Conservation (phyloP, 2,329 filamentous ascomycete species). For the Xylaria sp. region DNA sequence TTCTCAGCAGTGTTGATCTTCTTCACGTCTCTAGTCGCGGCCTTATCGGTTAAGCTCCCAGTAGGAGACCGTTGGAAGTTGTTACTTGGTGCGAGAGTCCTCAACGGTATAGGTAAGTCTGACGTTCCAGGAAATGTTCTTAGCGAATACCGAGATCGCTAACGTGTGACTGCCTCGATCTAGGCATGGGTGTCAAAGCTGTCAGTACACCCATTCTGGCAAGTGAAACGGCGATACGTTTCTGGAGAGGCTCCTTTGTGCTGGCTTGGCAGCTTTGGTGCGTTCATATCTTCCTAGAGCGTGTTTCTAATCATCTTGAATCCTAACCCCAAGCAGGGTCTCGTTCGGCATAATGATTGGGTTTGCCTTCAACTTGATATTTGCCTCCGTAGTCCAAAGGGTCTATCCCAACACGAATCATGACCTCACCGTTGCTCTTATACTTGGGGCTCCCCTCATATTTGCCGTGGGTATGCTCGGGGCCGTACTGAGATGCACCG, state of each 20-base stretch:
- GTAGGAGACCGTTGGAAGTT: conserved; percentile 19
- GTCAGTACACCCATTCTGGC: conserved; percentile 24
- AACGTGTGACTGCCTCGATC: background rate
- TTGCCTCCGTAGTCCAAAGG: conserved; percentile 7
- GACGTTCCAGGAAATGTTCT: background rate
- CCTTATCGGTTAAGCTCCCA: conserved; percentile 4
- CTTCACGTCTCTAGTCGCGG: conserved; percentile 13
- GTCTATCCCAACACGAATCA: background rate
- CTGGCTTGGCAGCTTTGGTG: conserved; percentile 24
- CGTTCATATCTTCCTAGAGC: background rate
- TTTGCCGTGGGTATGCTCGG: conserved; percentile 15
- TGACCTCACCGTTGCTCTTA: conserved; percentile 20
- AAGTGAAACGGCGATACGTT: conserved; percentile 24
- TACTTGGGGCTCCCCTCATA: conserved; percentile 16
- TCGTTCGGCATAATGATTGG: conserved; percentile 24
- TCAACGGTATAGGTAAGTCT: conserved; percentile 19
- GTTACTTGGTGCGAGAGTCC: conserved; percentile 3
- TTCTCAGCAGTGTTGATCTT: conserved; percentile 17
- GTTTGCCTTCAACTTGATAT: conserved; percentile 25
- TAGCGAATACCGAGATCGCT: background rate
- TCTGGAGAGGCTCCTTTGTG: conserved; percentile 28
- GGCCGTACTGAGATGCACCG: conserved; percentile 14
- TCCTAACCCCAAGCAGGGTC: conserved; percentile 12
- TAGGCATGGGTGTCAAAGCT: conserved; percentile 22
- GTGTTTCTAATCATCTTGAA: background rate